Evolutionary conservation across 305 asterid species (phyloP).

Genomic region (Nicotiana rustica): DNA sequence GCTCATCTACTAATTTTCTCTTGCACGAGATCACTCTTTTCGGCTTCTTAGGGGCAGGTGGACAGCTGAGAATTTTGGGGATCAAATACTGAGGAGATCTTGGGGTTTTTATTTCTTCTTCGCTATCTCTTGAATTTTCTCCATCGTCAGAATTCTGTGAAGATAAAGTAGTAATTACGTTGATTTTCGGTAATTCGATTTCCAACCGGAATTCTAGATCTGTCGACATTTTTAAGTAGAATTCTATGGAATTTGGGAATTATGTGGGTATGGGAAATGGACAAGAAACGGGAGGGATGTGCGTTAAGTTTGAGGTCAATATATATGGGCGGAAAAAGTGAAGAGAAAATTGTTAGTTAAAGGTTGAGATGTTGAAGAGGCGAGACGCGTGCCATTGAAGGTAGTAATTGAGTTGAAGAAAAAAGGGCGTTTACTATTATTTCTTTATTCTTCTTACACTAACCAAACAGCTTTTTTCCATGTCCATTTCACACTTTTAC

Average conservation of each 20-base stretch:
- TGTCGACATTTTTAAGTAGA: slow-evolving; percentile 29
- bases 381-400: slow-evolving; percentile 30
- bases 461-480: neutral
- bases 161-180: neutral
- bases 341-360: slow-evolving; percentile 23
- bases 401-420: slow-evolving; percentile 2
- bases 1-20: slow-evolving; percentile 27
- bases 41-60: slow-evolving; percentile 35
- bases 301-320: neutral
- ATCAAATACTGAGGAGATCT: slow-evolving; percentile 30
- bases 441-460: slow-evolving; percentile 25
- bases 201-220: slow-evolving; percentile 28
- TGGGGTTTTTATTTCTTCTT: slow-evolving; percentile 17
- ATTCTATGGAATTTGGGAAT: neutral
- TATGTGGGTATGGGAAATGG: neutral
- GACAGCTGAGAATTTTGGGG: slow-evolving; percentile 33
- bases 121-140: slow-evolving; percentile 13
- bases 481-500: neutral
- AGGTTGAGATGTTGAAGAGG: neutral
- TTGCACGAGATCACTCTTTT: slow-evolving; percentile 27
- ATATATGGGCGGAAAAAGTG: slow-evolving; percentile 1
- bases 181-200: slow-evolving; percentile 2
- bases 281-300: neutral
- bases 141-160: neutral
- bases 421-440: neutral